A percentile compares a stretch with the other conserved stretches of the same genome.
Evolutionary conservation across 179 eudicot species (phyloP).

Genomic region (Pouteria campechiana): DNA sequence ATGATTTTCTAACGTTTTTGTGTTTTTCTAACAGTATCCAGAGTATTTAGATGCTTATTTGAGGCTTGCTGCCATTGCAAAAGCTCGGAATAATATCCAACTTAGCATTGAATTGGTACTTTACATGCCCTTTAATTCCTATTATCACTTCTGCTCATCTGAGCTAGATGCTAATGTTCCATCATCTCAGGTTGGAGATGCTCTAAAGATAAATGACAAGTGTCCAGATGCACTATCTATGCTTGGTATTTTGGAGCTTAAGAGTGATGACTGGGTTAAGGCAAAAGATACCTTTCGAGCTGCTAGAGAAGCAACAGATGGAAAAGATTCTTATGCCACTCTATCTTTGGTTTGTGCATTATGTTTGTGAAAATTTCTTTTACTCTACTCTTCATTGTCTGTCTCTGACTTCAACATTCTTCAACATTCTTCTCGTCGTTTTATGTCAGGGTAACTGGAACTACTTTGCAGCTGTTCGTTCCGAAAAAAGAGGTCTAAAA

Average conservation of each 20-base stretch:
- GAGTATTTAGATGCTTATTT: slow-evolving; percentile 82
- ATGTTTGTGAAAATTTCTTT: slow-evolving; percentile 24
- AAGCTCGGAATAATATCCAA: slow-evolving; percentile 72
- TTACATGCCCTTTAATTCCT: slow-evolving; percentile 1
- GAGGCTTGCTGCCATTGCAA: slow-evolving; percentile 90
- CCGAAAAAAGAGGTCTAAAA: slow-evolving; percentile 81
- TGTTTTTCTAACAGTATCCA: slow-evolving; percentile 47
- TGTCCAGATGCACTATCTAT: slow-evolving; percentile 71
- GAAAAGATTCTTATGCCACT: slow-evolving; percentile 36
- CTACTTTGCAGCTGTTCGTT: slow-evolving; percentile 97
- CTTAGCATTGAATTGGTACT: slow-evolving; percentile 81
- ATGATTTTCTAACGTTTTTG: background rate
- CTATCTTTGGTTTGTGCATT: slow-evolving; percentile 21
- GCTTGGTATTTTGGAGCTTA: slow-evolving; percentile 92
- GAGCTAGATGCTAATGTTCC: slow-evolving; percentile 2
- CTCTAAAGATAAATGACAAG: slow-evolving; percentile 77
- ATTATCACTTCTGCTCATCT: slow-evolving; percentile 1
- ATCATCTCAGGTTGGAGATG: slow-evolving; percentile 63
- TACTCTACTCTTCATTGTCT: slow-evolving; percentile 46
- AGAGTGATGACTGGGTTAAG: slow-evolving; percentile 98
- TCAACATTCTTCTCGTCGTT: slow-evolving; percentile 1
- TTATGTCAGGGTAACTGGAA: slow-evolving; percentile 88
- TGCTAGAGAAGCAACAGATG: slow-evolving; percentile 71
- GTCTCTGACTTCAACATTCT: slow-evolving; percentile 26
- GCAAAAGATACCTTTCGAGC: slow-evolving; percentile 96